A percentile compares a stretch with the other conserved stretches of the same genome.
phyloP scores from a whole-genome alignment of 305 asterid genomes.

The Withania somnifera region DNA sequence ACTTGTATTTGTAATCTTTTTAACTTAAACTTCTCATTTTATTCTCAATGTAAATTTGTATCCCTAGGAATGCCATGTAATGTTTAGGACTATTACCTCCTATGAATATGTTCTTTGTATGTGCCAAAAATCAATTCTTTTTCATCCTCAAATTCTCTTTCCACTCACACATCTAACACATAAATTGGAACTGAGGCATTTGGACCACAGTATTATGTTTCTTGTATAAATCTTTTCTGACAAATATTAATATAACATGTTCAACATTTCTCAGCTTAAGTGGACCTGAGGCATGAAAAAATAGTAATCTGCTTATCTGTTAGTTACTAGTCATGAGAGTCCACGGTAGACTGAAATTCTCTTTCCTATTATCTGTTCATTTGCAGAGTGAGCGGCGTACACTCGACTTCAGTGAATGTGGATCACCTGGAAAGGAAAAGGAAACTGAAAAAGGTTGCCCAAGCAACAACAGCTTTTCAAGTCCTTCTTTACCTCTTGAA shows the following conservation, averaged over 20 bases:
- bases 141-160: neutral
- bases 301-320: neutral
- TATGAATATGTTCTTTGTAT: neutral
- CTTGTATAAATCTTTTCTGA: neutral
- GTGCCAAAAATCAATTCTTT: neutral
- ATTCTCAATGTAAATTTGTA: neutral
- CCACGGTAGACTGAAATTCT: neutral
- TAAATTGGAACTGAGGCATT: neutral
- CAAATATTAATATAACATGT: neutral
- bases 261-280: neutral
- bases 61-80: neutral
- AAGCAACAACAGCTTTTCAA: conserved; percentile 31
- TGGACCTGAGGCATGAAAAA: neutral
- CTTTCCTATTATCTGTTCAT: neutral
- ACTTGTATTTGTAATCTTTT: neutral
- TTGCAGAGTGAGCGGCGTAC: conserved; percentile 66
- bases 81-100: neutral
- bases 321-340: neutral
- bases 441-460: conserved; percentile 26
- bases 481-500: conserved; percentile 72
- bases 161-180: neutral
- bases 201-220: neutral
- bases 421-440: conserved; percentile 44
- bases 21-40: neutral
- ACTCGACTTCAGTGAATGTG: conserved; percentile 86